A percentile compares a stretch with the other conserved stretches of the same genome.
Conservation (phyloP, 2,329 filamentous ascomycete genomes). For the Leptographium wingfieldii region DNA sequence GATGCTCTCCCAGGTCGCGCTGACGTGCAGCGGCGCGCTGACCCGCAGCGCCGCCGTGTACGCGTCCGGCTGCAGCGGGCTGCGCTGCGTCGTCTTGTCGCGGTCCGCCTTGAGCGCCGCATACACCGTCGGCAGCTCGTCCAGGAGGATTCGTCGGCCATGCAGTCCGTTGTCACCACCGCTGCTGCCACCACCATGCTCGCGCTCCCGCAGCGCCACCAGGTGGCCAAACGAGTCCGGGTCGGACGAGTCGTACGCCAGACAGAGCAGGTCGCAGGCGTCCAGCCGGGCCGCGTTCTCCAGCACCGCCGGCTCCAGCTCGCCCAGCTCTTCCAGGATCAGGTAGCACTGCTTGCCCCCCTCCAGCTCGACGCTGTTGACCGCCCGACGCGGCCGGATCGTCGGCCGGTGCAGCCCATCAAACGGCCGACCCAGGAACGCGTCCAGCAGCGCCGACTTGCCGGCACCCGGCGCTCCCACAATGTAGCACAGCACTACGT, state of each 20-base stretch:
- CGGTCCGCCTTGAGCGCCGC: slow-evolving; percentile 89
- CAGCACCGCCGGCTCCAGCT: slow-evolving; percentile 86
- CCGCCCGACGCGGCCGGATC: slow-evolving; percentile 84
- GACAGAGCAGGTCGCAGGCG: slow-evolving; percentile 87
- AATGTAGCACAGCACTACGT: slow-evolving; percentile 89
- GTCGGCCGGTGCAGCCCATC: slow-evolving; percentile 77
- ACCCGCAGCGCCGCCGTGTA: slow-evolving; percentile 80
- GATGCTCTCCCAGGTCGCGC: slow-evolving; percentile 87
- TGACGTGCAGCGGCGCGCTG: slow-evolving; percentile 85
- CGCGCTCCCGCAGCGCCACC: slow-evolving; percentile 59
- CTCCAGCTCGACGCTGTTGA: slow-evolving; percentile 91
- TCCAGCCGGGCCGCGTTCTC: slow-evolving; percentile 86
- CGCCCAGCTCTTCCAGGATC: slow-evolving; percentile 87
- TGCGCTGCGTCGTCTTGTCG: slow-evolving; percentile 92
- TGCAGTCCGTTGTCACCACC: neutral
- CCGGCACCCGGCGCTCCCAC: slow-evolving; percentile 75
- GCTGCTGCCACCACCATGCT: neutral
- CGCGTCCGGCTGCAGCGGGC: slow-evolving; percentile 80
- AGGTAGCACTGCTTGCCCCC: slow-evolving; percentile 96
- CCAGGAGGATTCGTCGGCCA: slow-evolving; percentile 51
- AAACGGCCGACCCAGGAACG: slow-evolving; percentile 83
- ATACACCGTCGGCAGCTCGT: slow-evolving; percentile 83
- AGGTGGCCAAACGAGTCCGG: slow-evolving; percentile 93
- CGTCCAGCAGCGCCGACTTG: slow-evolving; percentile 82
- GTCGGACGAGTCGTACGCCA: slow-evolving; percentile 92